These are phyloP conservation scores for Cylindrotheca fusiformis DNA, from an alignment of 108 stramenopile genomes.

Conservation along the genomic window DNA sequence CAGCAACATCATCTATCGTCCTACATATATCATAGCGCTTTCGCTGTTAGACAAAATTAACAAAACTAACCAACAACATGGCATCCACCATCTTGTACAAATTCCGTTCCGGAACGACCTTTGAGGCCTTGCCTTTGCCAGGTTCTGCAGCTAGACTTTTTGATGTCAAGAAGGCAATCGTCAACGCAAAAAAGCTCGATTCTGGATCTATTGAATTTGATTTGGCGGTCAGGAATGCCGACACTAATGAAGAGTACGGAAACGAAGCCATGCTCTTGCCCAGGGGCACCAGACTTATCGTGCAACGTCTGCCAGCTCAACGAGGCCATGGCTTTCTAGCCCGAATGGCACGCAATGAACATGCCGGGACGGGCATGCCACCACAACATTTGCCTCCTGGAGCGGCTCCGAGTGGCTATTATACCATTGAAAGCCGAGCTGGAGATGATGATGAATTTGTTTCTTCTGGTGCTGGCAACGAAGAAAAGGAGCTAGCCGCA, in stretches of 20 bases:
- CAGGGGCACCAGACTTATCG: conserved; percentile 70
- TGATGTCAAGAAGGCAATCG: conserved; percentile 87
- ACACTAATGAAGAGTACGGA: conserved; percentile 73
- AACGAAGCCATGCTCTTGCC: conserved; percentile 76
- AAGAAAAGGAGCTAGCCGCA: conserved; percentile 71
- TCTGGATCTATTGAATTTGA: conserved; percentile 74
- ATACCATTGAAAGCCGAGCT: conserved; percentile 68
- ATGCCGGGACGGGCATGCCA: conserved; percentile 18
- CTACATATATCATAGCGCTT: too few species aligned
- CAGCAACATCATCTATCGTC: too few species aligned
- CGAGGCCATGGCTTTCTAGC: conserved; percentile 69
- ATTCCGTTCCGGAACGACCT: conserved; percentile 77
- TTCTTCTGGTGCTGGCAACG: conserved; percentile 25
- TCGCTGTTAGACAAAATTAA: neutral
- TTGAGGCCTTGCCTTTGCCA: conserved; percentile 72
- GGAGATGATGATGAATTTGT: conserved; percentile 74
- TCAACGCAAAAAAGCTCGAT: conserved; percentile 71
- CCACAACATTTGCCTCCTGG: conserved; percentile 5
- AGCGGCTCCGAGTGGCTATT: conserved; percentile 53
- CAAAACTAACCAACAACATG: conserved; percentile 34
- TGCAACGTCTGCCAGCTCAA: conserved; percentile 71
- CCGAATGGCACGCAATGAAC: conserved; percentile 53
- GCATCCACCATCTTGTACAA: conserved; percentile 84
- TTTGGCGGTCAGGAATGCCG: conserved; percentile 65
- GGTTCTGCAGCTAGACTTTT: conserved; percentile 81